Evolutionary conservation across 768 basidiomycete genomes (phyloP).

Genomic region (Lactarius evosmus): DNA sequence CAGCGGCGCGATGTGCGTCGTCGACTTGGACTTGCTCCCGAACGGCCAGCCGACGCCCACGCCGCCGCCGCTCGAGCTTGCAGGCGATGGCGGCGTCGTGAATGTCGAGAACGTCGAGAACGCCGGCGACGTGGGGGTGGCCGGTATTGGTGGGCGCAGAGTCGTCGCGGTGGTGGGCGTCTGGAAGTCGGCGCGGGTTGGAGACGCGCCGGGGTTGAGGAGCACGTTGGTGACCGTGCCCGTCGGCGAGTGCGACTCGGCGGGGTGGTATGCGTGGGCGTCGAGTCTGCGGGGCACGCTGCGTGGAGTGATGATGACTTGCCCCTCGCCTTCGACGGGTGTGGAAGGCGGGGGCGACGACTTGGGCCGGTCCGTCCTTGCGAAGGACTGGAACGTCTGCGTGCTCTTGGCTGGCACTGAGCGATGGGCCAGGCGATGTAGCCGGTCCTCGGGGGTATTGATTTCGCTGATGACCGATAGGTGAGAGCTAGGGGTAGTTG

Average conservation of each 20-base stretch:
- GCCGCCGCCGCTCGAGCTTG: background rate
- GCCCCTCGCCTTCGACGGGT: conserved; percentile 1
- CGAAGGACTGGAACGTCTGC: conserved; percentile 2
- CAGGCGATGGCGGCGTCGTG: background rate
- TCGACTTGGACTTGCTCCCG: background rate
- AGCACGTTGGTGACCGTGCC: background rate
- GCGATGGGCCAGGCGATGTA: background rate
- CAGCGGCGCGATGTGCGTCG: conserved; percentile 2
- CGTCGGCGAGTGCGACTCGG: background rate
- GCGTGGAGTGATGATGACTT: background rate
- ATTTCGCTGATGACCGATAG: conserved; percentile 22
- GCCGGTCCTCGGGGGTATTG: conserved; percentile 2
- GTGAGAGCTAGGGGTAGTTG: background rate
- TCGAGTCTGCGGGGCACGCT: background rate
- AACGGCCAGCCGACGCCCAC: conserved; percentile 5
- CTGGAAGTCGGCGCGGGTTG: background rate
- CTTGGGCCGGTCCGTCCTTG: background rate
- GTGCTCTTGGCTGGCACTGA: conserved; percentile 3
- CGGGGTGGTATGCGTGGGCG: background rate
- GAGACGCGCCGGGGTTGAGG: background rate
- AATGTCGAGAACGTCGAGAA: background rate
- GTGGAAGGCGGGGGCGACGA: conserved; percentile 3
- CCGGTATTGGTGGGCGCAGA: background rate
- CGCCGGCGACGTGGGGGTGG: background rate
- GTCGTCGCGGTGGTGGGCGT: background rate